Conservation (phyloP, 176 grass and related monocot species). For the Ensete ventricosum region DNA sequence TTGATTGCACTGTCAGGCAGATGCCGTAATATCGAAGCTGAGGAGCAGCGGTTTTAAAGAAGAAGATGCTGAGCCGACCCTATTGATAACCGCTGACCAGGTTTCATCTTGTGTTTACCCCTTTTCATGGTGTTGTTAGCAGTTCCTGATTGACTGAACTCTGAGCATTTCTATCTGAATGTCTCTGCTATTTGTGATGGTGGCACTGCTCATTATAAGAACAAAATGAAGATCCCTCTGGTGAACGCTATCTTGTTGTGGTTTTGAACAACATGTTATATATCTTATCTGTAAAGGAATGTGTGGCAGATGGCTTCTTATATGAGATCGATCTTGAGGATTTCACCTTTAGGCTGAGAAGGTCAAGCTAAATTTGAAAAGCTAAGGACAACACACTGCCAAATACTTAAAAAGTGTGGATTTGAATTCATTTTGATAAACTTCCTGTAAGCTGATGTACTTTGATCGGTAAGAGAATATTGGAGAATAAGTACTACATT, state of each 20-base stretch:
- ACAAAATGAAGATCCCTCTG: not conserved
- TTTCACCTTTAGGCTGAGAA: not conserved
- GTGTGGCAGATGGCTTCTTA: too few species aligned
- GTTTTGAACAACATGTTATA: too few species aligned
- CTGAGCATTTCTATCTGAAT: not conserved
- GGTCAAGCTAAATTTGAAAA: not conserved
- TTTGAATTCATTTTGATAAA: not conserved
- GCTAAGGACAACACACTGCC: too few species aligned
- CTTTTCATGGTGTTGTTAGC: not conserved
- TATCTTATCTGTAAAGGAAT: too few species aligned
- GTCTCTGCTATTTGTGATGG: too few species aligned
- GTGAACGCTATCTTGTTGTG: too few species aligned
- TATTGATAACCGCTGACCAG: conserved; percentile 17
- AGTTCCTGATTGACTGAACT: not conserved
- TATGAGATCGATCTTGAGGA: too few species aligned
- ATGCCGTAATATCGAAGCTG: conserved; percentile 8
- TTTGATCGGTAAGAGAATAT: not conserved
- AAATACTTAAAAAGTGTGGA: not conserved
- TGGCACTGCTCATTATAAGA: not conserved
- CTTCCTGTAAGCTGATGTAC: not conserved
- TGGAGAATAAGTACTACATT: not conserved
- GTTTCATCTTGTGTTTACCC: conserved; percentile 3
- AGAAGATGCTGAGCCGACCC: not conserved
- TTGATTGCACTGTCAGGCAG: not conserved
- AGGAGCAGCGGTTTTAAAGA: not conserved